phyloP scores from a whole-genome alignment of 2,329 filamentous ascomycete genomes.

The Gaeumannomyces sp. region DNA sequence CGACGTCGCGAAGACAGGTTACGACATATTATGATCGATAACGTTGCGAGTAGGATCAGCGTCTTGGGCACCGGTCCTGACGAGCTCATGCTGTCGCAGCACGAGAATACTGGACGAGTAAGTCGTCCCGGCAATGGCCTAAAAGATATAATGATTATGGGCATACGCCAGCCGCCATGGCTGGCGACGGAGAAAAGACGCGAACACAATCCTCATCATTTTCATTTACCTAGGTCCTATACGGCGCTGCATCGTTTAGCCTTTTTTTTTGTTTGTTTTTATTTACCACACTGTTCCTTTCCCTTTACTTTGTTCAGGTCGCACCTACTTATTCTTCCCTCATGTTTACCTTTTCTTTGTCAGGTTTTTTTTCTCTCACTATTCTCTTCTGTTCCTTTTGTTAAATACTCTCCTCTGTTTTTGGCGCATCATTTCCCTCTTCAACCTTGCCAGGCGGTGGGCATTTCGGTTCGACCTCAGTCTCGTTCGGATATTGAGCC shows the following conservation, averaged over 20 bases:
- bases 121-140: not conserved
- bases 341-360: not conserved
- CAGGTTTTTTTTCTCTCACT: not conserved
- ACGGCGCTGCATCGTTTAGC: not conserved
- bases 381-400: not conserved
- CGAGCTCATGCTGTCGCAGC: not conserved
- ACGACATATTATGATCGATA: not conserved
- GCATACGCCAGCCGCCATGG: not conserved
- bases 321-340: not conserved
- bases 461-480: not conserved
- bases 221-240: not conserved
- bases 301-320: not conserved
- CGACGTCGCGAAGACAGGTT: not conserved
- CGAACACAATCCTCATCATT: not conserved
- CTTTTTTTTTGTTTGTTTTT: not conserved
- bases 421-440: not conserved
- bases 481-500: not conserved
- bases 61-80: not conserved
- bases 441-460: not conserved
- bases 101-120: not conserved
- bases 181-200: not conserved
- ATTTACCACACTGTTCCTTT: not conserved
- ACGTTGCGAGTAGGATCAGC: not conserved
- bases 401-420: not conserved
- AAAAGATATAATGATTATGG: not conserved